Evolutionary conservation across 176 grass and related monocot species (phyloP), one percentile per base, ranked within the genome.

Genomic region (Carex scoparia): DNA sequence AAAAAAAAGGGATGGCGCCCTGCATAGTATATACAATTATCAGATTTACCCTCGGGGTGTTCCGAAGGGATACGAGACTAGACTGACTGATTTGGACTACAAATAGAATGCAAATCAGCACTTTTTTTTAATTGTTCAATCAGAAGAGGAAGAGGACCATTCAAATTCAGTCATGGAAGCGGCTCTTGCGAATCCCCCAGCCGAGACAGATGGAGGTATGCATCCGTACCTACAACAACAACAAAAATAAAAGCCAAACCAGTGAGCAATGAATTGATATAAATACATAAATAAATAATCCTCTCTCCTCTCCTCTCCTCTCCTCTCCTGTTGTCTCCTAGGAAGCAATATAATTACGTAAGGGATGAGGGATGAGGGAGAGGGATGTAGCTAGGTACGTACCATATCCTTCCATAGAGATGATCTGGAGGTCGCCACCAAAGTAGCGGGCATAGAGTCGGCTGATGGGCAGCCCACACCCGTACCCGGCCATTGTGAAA

Each of bases 321-420:
- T 35, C 33, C 33, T 40, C 38, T 5, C 38, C 38, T 38, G 3
- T 38, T 3, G 42, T 49, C 18, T 49, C 69, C 42, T 10, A 73
- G 15, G 69, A 5, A 88, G 40, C 53, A 44, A 49, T 62, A 72
- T 62, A 58, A 82, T 35, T 35, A 35, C 33, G 23, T 23, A 23
- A 23, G 23, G 23, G 23, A 23, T 23, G 23, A 23, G 23, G 23
- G 23, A 67, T 69, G 35, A 71, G 79, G 56, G 54, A 42, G 5
- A 42, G 4, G 35, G 35, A 62, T 86, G 23, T 23, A 23, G 23
- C 23, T 23, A 23, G 23, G 23, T 23, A 23, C 23, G 75, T 91
- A 98, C 95, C 95, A 83, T 98, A 98, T 93, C 95, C 95, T 90
- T 98, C 95, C 95, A 98, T 98, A 48, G 95, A 94, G 81, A 98